These are phyloP conservation scores for Ricinus communis DNA, from an alignment of 345 rosid species.

Conservation along the genomic window DNA sequence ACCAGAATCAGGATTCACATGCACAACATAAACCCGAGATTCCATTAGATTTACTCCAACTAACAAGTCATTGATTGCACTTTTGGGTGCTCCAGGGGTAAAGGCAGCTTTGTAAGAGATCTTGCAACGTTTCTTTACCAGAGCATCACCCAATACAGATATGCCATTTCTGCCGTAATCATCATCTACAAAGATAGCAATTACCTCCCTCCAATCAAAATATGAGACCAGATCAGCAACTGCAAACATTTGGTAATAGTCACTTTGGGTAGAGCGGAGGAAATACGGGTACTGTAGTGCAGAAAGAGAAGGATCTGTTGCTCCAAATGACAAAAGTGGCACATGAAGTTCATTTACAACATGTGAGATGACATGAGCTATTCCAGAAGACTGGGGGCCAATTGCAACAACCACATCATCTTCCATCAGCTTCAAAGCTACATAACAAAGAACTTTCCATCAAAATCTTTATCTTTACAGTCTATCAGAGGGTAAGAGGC, in stretches of 20 bases:
- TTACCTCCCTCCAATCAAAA: constrained; percentile 74
- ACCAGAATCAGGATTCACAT: constrained; percentile 88
- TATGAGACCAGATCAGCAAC: constrained; percentile 65
- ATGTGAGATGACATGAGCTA: constrained; percentile 84
- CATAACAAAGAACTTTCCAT: constrained; percentile 39
- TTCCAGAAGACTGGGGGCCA: constrained; percentile 94
- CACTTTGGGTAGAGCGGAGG: constrained; percentile 58
- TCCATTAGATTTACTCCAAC: constrained; percentile 64
- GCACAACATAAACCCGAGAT: constrained; percentile 85
- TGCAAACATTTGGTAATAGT: constrained; percentile 81
- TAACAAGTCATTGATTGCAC: constrained; percentile 51
- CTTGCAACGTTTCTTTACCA: constrained; percentile 66
- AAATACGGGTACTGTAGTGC: constrained; percentile 66
- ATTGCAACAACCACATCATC: constrained; percentile 61
- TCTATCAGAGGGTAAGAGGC: neutral
- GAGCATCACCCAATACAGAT: constrained; percentile 70
- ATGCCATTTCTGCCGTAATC: constrained; percentile 88
- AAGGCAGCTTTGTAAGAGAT: constrained; percentile 78
- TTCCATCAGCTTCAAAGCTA: constrained; percentile 90
- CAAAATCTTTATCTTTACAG: constrained; percentile 25
- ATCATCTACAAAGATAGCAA: constrained; percentile 84
- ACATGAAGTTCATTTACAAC: constrained; percentile 62
- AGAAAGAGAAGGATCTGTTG: constrained; percentile 66
- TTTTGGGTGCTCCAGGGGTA: constrained; percentile 49
- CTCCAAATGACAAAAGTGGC: constrained; percentile 70